Base-by-base conservation (phyloP, 2,329 filamentous ascomycete species). In the Cadophora luteo-olivacea region DNA sequence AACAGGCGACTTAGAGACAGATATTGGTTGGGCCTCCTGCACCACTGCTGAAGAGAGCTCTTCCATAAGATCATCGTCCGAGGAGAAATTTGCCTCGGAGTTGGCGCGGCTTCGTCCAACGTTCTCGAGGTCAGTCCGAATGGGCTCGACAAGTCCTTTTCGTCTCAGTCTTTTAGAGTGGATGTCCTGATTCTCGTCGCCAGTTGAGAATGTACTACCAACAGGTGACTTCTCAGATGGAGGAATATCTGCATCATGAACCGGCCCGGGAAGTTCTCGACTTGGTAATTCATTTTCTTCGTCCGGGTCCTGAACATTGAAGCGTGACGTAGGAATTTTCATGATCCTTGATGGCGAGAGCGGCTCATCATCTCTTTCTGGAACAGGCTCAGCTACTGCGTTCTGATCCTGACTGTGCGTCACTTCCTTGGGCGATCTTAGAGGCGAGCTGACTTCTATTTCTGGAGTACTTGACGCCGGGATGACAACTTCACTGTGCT, bases 61-160 rank as follows among this genome's bases (percentile, higher is more conserved):
- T 67, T 97, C 92, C 87, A 97, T 91, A 70, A 94, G 87, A 19
- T 89, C 91, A 76, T 96, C 92, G 78, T 95, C 92, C n/a, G 91
- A 90, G 32, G 81, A 85, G 51, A 88, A 81, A 77, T 86, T 86
- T 52, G 84, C 75, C 51, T 83, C 82, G 1, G 82, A 77, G 64
- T 76, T 75, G 19, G 75, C 71, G 24, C 66, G 49, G 66, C 74
- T 79, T 57, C 70, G 78, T 32, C 79, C 78, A 16, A 77, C 70
- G 24, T 72, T 65, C 14, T 80, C 77, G 19, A 85, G 68, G 69
- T 85, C 81, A 2, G 86, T 88, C 48, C 80, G 81, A 63, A 92
- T 90, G 22, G 87, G 87, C 33, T 89, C 86, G 24, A 83, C 72
- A 51, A 73, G 66, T 22, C 55, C 72, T 70, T 61, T 74, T 16